A percentile compares a stretch with the other conserved stretches of the same genome.
phyloP scores from a whole-genome alignment of 2,329 filamentous ascomycete genomes.

The Phaeosphaeriaceae sp. region DNA sequence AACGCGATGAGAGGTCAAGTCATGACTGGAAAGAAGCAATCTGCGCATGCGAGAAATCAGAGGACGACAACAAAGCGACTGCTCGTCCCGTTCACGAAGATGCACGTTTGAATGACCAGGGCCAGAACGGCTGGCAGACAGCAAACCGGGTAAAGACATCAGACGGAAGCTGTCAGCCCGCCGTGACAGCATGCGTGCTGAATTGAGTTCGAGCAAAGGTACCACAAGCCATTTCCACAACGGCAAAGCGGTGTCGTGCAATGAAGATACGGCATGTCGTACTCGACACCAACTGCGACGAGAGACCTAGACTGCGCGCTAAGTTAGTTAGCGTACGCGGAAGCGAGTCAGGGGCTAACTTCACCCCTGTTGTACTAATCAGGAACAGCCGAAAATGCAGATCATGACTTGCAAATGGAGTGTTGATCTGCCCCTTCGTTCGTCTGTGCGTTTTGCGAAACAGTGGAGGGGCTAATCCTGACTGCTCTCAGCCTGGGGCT shows the following conservation, averaged over 20 bases:
- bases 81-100: slow-evolving; percentile 5
- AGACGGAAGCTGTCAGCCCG: slow-evolving; percentile 28
- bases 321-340: slow-evolving; percentile 22
- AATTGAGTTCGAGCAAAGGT: slow-evolving; percentile 15
- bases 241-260: slow-evolving; percentile 30
- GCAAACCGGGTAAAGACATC: slow-evolving; percentile 5
- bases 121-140: slow-evolving; percentile 2
- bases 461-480: slow-evolving; percentile 16
- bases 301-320: slow-evolving; percentile 21
- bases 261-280: slow-evolving; percentile 24
- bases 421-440: slow-evolving; percentile 20
- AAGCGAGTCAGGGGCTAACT: slow-evolving; percentile 36
- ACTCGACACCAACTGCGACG: slow-evolving; percentile 20
- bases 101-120: slow-evolving; percentile 1
- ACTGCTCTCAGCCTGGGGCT: neutral
- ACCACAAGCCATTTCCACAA: slow-evolving; percentile 28
- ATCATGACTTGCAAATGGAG: slow-evolving; percentile 29
- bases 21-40: neutral
- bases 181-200: slow-evolving; percentile 29
- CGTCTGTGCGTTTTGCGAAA: slow-evolving; percentile 31
- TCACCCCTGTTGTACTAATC: slow-evolving; percentile 3
- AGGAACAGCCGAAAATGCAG: slow-evolving; percentile 28
- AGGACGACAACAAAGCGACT: neutral
- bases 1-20: neutral
- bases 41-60: neutral